These are phyloP conservation scores for Aspergillus aculeatinus DNA, from an alignment of 2,329 filamentous ascomycete species.

Conservation along the genomic window DNA sequence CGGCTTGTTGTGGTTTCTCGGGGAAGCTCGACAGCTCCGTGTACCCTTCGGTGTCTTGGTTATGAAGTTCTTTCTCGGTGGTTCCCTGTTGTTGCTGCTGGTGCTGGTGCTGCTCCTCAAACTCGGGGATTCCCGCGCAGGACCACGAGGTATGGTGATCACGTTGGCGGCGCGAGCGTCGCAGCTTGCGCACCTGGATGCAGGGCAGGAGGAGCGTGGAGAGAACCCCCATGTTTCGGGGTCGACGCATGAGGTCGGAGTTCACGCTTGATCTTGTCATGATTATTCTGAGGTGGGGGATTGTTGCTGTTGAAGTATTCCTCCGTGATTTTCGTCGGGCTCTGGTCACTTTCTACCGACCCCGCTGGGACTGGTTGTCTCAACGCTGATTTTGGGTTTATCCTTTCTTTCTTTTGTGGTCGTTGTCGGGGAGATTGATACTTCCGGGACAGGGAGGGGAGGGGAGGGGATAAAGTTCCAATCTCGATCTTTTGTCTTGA, in stretches of 20 bases:
- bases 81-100: neutral
- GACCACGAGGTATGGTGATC: constrained; percentile 5
- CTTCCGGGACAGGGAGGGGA: neutral
- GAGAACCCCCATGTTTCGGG: neutral
- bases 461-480: neutral
- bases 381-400: neutral
- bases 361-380: neutral
- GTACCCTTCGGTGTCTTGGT: too few species aligned
- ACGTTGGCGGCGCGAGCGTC: neutral
- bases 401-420: neutral
- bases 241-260: constrained; percentile 1
- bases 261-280: constrained; percentile 1
- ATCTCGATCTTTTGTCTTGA: neutral
- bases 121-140: constrained; percentile 1
- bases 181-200: constrained; percentile 3
- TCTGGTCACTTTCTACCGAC: neutral
- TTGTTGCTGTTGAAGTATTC: too few species aligned
- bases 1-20: neutral
- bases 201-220: constrained; percentile 1
- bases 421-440: constrained; percentile 1
- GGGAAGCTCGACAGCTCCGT: too few species aligned
- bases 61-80: neutral
- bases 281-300: neutral
- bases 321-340: neutral
- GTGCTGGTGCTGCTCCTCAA: neutral